A percentile compares a stretch with the other conserved stretches of the same genome.
phyloP scores from a whole-genome alignment of 305 asterid species.

The Fraxinus dipetala region DNA sequence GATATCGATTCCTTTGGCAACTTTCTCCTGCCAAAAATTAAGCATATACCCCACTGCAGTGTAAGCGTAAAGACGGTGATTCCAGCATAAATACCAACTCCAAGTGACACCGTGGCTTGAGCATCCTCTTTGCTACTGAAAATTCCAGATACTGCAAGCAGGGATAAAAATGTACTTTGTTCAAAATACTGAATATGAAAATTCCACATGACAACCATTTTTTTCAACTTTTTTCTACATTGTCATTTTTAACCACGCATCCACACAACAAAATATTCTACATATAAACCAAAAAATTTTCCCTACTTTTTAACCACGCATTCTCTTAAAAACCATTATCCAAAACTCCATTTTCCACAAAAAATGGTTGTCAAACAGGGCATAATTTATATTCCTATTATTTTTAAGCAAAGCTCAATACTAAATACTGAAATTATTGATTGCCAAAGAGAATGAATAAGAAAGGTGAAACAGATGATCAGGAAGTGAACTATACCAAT shows the following conservation, averaged over 20 bases:
- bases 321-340: no score
- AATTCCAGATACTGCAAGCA: slow-evolving; percentile 47
- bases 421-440: not conserved
- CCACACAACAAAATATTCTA: no score
- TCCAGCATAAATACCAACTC: slow-evolving; percentile 55
- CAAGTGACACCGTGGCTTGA: slow-evolving; percentile 47
- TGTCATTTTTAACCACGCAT: no score
- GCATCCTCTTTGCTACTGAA: slow-evolving; percentile 44
- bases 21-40: slow-evolving; percentile 36
- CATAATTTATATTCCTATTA: not conserved
- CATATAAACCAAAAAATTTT: no score
- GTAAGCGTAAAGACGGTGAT: slow-evolving; percentile 53
- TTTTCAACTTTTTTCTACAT: not conserved
- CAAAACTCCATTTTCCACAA: not conserved
- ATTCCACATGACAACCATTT: not conserved
- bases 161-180: not conserved
- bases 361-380: not conserved
- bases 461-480: not conserved
- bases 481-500: slow-evolving; percentile 18
- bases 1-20: slow-evolving; percentile 19
- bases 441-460: not conserved
- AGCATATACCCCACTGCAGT: slow-evolving; percentile 49
- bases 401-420: not conserved
- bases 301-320: not conserved
- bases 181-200: not conserved